A percentile compares a stretch with the other conserved stretches of the same genome.
Evolutionary conservation across 768 basidiomycete species (phyloP).

Genomic region (Scleroderma bovista): DNA sequence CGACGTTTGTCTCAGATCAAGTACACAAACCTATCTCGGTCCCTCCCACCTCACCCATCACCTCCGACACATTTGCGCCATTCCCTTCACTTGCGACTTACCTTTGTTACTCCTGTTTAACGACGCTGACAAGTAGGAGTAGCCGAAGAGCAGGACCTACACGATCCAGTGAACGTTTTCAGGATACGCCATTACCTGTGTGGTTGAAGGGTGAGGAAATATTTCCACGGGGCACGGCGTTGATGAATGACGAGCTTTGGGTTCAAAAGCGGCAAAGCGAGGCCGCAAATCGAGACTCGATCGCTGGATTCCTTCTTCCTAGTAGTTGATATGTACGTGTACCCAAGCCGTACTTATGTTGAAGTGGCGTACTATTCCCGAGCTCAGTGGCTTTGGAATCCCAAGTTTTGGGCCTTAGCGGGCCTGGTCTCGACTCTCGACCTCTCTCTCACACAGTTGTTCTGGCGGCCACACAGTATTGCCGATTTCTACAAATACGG

Average conservation of each 20-base stretch:
- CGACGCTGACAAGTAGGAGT: conserved; percentile 53
- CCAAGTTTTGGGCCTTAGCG: no score
- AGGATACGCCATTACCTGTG: conserved; percentile 15
- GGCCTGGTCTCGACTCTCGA: no score
- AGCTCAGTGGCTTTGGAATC: neutral
- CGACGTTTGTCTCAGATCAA: conserved; percentile 13
- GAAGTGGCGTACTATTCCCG: neutral
- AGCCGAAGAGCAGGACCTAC: conserved; percentile 33
- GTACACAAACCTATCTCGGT: conserved; percentile 3
- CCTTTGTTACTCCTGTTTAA: conserved; percentile 64
- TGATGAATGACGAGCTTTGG: conserved; percentile 27
- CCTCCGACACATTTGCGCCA: neutral
- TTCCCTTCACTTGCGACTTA: conserved; percentile 30
- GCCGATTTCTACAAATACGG: conserved; percentile 29
- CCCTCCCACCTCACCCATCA: conserved; percentile 1
- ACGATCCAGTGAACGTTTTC: neutral
- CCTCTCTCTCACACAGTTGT: conserved; percentile 2
- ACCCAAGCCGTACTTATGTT: neutral
- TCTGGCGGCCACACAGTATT: conserved; percentile 7
- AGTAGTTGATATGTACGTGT: conserved; percentile 9
- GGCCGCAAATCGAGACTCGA: conserved; percentile 33
- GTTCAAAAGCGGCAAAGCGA: conserved; percentile 24
- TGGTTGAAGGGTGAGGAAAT: conserved; percentile 25
- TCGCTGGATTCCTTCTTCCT: conserved; percentile 35
- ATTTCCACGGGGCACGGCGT: neutral